Evolutionary conservation across 192 early-diverging fungal genomes (phyloP).

Genomic region (Hyaloraphidium curvatum): DNA sequence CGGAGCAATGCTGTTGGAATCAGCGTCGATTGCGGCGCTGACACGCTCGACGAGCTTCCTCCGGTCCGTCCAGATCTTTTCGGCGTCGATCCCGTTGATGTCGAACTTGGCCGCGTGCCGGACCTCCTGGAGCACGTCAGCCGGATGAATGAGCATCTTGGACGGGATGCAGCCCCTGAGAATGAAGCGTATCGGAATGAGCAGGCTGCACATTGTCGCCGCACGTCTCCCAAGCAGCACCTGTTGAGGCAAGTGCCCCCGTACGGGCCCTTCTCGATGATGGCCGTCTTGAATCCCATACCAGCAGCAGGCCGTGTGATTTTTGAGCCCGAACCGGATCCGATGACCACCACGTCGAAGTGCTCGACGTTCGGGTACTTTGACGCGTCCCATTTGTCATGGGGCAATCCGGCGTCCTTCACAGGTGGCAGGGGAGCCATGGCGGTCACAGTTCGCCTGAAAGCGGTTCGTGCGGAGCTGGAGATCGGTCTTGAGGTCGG

Average conservation of each 20-base stretch:
- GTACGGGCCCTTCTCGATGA: conserved; percentile 15
- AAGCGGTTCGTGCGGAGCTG: no score
- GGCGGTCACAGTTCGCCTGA: no score
- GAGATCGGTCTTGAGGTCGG: no score
- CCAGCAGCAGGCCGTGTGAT: conserved; percentile 15
- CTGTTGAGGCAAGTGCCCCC: conserved; percentile 16
- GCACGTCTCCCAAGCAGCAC: no score
- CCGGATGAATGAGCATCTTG: conserved; percentile 20
- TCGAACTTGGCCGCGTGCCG: conserved; percentile 12
- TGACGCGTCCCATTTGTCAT: no score
- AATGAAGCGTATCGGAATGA: not conserved
- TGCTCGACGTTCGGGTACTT: no score
- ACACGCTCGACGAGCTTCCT: conserved; percentile 9
- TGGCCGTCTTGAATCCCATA: conserved; percentile 13
- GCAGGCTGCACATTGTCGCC: no score
- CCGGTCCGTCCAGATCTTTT: conserved; percentile 11
- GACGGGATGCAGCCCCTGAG: conserved; percentile 11
- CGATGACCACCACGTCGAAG: conserved; percentile 19
- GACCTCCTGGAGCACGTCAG: conserved; percentile 13
- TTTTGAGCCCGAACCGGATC: conserved; percentile 14
- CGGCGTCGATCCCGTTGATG: conserved; percentile 1
- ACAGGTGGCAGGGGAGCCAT: no score
- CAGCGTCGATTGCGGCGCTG: conserved; percentile 13
- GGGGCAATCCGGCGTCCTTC: no score
- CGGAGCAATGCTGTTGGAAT: conserved; percentile 13